Percentiles rank a stretch among this genome's conserved stretches.
These are phyloP conservation scores for Cyberlindnera mrakii DNA, from an alignment of 805 yeast genomes.

Conservation along the genomic window DNA sequence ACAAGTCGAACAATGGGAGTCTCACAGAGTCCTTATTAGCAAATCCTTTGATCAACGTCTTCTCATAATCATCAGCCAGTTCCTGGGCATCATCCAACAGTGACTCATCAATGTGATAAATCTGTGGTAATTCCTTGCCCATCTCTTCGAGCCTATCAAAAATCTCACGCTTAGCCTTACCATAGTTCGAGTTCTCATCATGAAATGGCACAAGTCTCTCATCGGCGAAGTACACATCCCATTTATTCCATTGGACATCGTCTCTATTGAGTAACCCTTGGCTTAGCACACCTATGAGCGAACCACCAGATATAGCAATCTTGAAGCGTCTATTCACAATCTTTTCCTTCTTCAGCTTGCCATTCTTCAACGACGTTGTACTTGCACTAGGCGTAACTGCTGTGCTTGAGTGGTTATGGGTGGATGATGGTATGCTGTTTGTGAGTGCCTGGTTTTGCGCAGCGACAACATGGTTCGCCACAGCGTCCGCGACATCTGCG, in stretches of 20 bases:
- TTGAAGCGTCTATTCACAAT: conserved; percentile 57
- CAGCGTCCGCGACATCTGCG: conserved; percentile 90
- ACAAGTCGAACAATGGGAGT: conserved; percentile 88
- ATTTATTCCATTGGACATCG: conserved; percentile 82
- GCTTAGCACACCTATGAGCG: conserved; percentile 76
- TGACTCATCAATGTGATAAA: conserved; percentile 77
- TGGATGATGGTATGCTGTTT: conserved; percentile 5
- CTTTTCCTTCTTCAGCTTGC: conserved; percentile 27
- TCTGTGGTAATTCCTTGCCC: conserved; percentile 48
- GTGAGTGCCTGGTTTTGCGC: conserved; percentile 63
- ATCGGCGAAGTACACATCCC: conserved; percentile 97
- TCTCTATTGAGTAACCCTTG: conserved; percentile 77
- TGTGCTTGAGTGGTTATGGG: conserved; percentile 13
- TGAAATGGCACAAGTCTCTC: conserved; percentile 90
- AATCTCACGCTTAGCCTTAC: conserved; percentile 77
- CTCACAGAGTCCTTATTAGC: conserved; percentile 96
- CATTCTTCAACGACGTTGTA: neutral
- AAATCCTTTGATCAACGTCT: conserved; percentile 77
- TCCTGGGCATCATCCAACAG: conserved; percentile 78
- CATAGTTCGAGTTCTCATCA: conserved; percentile 79
- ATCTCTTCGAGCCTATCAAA: conserved; percentile 54
- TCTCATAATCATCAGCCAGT: conserved; percentile 91
- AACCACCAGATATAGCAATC: conserved; percentile 91
- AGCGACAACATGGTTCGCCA: conserved; percentile 87
- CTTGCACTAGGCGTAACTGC: conserved; percentile 1